Conservation (phyloP, 2,329 filamentous ascomycete species). For the Colletotrichum plurivorum region DNA sequence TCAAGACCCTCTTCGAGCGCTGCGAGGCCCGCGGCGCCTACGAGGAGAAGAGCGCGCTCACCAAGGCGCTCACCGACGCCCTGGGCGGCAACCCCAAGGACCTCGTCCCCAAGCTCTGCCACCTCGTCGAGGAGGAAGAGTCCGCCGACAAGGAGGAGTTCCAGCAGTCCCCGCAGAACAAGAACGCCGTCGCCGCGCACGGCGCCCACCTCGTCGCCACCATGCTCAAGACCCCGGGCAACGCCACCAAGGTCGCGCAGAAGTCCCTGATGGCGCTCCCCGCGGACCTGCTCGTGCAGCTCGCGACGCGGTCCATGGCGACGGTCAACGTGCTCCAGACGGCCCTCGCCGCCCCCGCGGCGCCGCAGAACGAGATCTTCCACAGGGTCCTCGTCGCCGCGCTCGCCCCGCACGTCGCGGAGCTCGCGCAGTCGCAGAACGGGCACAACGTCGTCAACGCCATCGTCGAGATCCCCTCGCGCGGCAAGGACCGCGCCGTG, state of each 20-base stretch:
- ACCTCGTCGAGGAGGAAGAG: slow-evolving; percentile 53
- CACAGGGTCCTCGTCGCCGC: slow-evolving; percentile 68
- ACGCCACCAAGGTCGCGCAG: slow-evolving; percentile 79
- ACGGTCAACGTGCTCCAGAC: slow-evolving; percentile 66
- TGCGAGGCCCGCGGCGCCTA: slow-evolving; percentile 78
- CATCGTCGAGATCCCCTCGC: slow-evolving; percentile 65
- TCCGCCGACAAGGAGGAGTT: slow-evolving; percentile 51
- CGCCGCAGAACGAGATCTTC: slow-evolving; percentile 61
- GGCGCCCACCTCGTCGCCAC: slow-evolving; percentile 85
- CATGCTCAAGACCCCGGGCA: slow-evolving; percentile 81
- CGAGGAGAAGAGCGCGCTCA: slow-evolving; percentile 63
- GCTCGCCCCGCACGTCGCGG: slow-evolving; percentile 59
- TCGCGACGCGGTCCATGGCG: slow-evolving; percentile 71
- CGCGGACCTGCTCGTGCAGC: slow-evolving; percentile 68
- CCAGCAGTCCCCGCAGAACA: slow-evolving; percentile 68
- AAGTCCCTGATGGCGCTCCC: slow-evolving; percentile 75
- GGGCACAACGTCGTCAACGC: slow-evolving; percentile 67
- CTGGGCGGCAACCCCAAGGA: slow-evolving; percentile 63
- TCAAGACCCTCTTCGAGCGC: slow-evolving; percentile 87
- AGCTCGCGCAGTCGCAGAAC: slow-evolving; percentile 64
- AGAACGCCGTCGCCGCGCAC: slow-evolving; percentile 71
- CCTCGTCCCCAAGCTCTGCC: slow-evolving; percentile 65
- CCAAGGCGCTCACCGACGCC: slow-evolving; percentile 62
- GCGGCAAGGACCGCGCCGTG: slow-evolving; percentile 61
- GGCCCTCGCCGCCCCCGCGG: slow-evolving; percentile 62